Percentiles rank a stretch among this genome's conserved stretches.
Evolutionary conservation across 345 rosid species (phyloP).

Genomic region (Eucalyptus melliodora): DNA sequence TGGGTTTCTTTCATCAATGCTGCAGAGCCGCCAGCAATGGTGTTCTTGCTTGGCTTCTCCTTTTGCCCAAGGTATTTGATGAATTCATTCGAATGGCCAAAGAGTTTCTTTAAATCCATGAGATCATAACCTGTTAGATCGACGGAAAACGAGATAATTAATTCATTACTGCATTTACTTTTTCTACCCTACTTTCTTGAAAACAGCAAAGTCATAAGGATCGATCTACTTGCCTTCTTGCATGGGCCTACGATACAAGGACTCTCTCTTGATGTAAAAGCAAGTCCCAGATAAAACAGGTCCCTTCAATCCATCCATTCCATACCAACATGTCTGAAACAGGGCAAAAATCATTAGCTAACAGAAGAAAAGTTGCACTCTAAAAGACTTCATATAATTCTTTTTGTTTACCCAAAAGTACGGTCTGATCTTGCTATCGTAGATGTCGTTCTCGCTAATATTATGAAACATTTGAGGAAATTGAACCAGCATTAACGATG

Average conservation of each 20-base stretch:
- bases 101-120: neutral
- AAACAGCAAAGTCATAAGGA: neutral
- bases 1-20: neutral
- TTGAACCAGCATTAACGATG: constrained; percentile 16
- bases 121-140: neutral
- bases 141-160: neutral
- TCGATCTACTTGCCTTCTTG: neutral
- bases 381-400: neutral
- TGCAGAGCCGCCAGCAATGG: neutral
- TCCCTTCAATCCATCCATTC: constrained; percentile 26
- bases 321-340: neutral
- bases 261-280: constrained; percentile 25
- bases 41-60: neutral
- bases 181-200: neutral
- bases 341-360: neutral
- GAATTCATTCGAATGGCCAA: constrained; percentile 21
- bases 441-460: constrained; percentile 25
- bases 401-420: constrained; percentile 7
- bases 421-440: constrained; percentile 13
- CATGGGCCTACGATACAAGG: neutral
- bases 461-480: constrained; percentile 28
- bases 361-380: neutral
- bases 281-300: constrained; percentile 21
- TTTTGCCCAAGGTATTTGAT: neutral
- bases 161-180: neutral